phyloP scores from a whole-genome alignment of 805 yeast species.

The Tetrapisispora fleetii region DNA sequence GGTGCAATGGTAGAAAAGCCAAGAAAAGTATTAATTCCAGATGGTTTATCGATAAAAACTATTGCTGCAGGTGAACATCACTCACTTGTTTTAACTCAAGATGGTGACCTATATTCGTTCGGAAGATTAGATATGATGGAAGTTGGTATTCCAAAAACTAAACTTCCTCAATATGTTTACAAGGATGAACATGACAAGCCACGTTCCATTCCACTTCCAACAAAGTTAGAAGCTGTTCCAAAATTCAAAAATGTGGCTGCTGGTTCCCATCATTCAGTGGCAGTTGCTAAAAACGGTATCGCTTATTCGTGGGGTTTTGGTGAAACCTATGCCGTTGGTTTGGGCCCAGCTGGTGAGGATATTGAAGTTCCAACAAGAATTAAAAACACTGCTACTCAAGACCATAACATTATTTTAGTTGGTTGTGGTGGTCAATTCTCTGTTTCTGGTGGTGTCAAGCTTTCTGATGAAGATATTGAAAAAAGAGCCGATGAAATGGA shows the following conservation, averaged over 20 bases:
- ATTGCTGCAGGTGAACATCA: conserved; percentile 96
- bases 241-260: conserved; percentile 52
- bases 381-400: conserved; percentile 85
- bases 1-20: conserved; percentile 77
- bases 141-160: conserved; percentile 61
- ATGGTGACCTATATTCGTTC: conserved; percentile 71
- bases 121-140: conserved; percentile 94
- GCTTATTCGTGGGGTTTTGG: conserved; percentile 97
- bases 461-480: conserved; percentile 33
- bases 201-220: conserved; percentile 80
- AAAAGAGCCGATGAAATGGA: conserved; percentile 42
- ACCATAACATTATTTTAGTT: conserved; percentile 55
- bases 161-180: conserved; percentile 62
- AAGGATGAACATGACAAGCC: conserved; percentile 71
- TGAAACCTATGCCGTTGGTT: conserved; percentile 92
- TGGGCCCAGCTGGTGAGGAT: conserved; percentile 82
- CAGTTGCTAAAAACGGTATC: conserved; percentile 73
- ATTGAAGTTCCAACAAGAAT: conserved; percentile 82
- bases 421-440: conserved; percentile 98
- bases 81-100: conserved; percentile 59
- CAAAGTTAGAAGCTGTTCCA: conserved; percentile 51
- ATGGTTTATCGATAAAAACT: conserved; percentile 43
- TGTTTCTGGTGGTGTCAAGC: conserved; percentile 65
- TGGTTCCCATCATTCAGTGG: conserved; percentile 90
- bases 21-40: conserved; percentile 56